Percentiles rank a stretch among this genome's conserved stretches.
Conservation (phyloP, 345 rosid genomes). For the Clarkia xantiana region DNA sequence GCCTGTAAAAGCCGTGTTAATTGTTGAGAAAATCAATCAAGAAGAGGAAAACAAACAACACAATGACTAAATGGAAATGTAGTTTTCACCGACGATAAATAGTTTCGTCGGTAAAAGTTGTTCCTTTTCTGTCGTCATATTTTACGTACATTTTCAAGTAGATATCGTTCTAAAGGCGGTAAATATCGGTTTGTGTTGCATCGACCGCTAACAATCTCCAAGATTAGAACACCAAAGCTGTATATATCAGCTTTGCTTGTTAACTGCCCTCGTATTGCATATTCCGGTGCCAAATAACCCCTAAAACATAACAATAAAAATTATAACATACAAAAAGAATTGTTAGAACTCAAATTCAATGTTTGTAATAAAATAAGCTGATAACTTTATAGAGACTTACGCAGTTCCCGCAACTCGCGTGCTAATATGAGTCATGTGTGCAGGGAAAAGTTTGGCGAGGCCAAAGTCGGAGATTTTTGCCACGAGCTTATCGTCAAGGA, state of each 20-base stretch:
- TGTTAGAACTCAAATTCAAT: not conserved
- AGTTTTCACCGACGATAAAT: no score
- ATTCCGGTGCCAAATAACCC: slow-evolving; percentile 96
- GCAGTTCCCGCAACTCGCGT: slow-evolving; percentile 98
- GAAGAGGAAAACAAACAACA: no score
- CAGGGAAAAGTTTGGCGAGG: slow-evolving; percentile 82
- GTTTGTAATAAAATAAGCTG: not conserved
- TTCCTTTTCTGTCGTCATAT: no score
- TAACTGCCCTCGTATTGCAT: slow-evolving; percentile 82
- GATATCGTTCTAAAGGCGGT: slow-evolving; percentile 6
- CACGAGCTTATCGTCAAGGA: slow-evolving; percentile 58
- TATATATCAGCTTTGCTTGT: slow-evolving; percentile 90
- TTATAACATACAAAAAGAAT: not conserved
- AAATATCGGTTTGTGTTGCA: slow-evolving; percentile 62
- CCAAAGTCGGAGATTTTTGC: slow-evolving; percentile 97
- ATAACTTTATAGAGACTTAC: slow-evolving; percentile 31
- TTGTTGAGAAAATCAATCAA: no score
- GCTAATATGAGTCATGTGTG: slow-evolving; percentile 77
- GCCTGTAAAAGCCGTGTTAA: slow-evolving; percentile 14
- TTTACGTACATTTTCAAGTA: slow-evolving; percentile 4
- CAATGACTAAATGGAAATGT: no score
- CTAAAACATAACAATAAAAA: slow-evolving; percentile 18
- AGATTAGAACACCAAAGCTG: slow-evolving; percentile 78
- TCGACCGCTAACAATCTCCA: slow-evolving; percentile 87
- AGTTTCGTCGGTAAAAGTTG: no score